Base-by-base conservation (phyloP, 805 yeast species). In the Komagataella ulmi region DNA sequence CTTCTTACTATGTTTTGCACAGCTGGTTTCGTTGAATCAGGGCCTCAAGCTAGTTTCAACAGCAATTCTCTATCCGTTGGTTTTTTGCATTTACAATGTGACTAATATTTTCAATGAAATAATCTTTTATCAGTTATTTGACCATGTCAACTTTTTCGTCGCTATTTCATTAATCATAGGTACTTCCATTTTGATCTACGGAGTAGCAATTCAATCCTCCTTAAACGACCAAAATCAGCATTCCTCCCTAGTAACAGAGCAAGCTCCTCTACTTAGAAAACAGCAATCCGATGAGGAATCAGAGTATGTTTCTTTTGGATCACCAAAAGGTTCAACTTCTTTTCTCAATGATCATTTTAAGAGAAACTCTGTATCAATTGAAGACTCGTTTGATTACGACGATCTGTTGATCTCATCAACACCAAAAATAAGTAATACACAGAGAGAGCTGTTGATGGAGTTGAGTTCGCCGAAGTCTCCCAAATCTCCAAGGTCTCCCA, bases 81-180 rank as follows among this genome's bases (percentile, higher is more conserved):
- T 89, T 40, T 89, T 89, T 64, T 83, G 93, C 65, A 79, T 87
- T 47, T 88, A 85, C 70, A 89, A 87, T 68, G 67, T 86, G 49
- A 71, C 77, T 53, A 83, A 85, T 56, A 76, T 82, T 43, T 68
- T 79, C 55, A 87, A 87, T 64, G 82, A 85, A 17, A 64, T 85
- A 46, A 70, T 85, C 6, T 75, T 80, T 58, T 76, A 75, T 53
- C 65, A 74, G 47, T 87, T 81, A 59, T 68, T 81, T 56, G 61
- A 63, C 7, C 60, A 65, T 8, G 61, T 77, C 14, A 57, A 68
- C 3, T 53, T 57, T 7, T 36, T 54, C 21, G 72, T 68, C 51
- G 66, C 72, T 2, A 45, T 66, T 2, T 70, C 70, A 61, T 71
- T 79, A 8, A 52, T 71, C 5, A 18, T 70, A 1, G 83, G 83